Percentiles rank a stretch among this genome's conserved stretches.
These are phyloP conservation scores for Salix brachista DNA, from an alignment of 345 rosid species.

Conservation along the genomic window DNA sequence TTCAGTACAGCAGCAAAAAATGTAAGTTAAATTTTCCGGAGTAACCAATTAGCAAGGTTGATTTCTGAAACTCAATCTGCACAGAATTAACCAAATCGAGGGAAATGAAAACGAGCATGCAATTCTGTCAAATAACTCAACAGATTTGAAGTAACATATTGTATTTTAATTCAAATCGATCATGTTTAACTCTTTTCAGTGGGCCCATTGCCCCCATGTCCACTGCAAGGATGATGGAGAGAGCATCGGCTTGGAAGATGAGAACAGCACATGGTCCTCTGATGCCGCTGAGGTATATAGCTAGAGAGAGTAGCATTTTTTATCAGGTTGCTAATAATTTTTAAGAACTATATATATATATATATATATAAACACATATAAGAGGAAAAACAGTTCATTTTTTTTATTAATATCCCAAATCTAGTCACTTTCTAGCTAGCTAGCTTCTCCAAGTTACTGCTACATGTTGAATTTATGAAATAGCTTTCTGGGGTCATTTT, in stretches of 20 bases:
- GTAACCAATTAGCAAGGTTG: neutral
- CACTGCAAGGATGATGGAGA: constrained; percentile 49
- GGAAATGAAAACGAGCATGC: neutral
- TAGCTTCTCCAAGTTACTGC: neutral
- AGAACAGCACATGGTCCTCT: constrained; percentile 12
- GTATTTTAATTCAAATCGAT: neutral
- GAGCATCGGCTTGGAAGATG: constrained; percentile 33
- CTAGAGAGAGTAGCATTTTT: neutral
- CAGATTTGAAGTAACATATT: neutral
- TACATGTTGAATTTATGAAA: constrained; percentile 5
- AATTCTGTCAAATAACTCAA: neutral
- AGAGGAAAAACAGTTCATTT: neutral
- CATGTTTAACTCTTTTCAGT: constrained; percentile 42
- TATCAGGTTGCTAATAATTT: neutral
- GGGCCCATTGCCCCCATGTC: constrained; percentile 86
- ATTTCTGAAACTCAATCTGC: neutral
- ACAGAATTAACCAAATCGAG: neutral
- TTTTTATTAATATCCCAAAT: neutral
- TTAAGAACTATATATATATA: too few species aligned
- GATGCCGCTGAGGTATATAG: constrained; percentile 9
- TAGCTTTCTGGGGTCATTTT: neutral
- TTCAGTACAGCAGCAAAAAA: constrained; percentile 97
- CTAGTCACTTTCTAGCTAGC: neutral
- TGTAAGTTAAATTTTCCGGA: constrained; percentile 28
- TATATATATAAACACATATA: neutral